Evolutionary conservation across 805 yeast species (phyloP), one percentile per base, ranked within the genome.

Genomic region (Brettanomyces sp.): DNA sequence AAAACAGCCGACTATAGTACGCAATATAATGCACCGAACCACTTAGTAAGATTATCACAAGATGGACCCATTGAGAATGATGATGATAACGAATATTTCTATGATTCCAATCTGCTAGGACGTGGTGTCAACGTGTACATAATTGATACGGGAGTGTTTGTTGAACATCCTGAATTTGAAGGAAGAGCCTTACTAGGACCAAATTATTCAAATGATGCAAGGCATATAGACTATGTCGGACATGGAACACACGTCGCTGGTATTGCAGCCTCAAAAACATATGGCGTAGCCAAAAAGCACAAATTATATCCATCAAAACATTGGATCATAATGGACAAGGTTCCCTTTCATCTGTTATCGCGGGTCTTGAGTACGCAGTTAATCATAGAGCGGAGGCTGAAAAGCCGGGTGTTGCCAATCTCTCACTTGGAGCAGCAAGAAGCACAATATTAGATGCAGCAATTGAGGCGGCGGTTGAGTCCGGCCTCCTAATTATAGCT

Each of bases 181-280:
- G 81, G 79, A 0, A 65, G 91, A 45, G 86, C 82, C 6, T 54
- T 51, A 5, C 58, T 63, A 47, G 90, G 90, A 0, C 72, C 68
- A 6, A 85, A 82, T 55, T 76, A 80, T 47, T 80, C 87, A 0
- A 68, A 66, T 1, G 82, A 77, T 52, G 77, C 79, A 1, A 57
- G 69, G 1, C 87, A 85, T 5, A 47, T 55, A 4, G 96, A 90
- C 59, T 65, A 65, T 8, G 81, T 82, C 54, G 96, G 96, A 0
- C 97, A 89, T 61, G 97, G 96, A 0, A 87, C 96, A 1, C 96
- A 89, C 63, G 95, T 90, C 42, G 95, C 96, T 0, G 96, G 96
- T 3, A 67, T 87, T 11, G 74, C 87, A 46, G 96, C 91, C 0
- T 85, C 96, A 2, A 70, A 66, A 45, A 77, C 80, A 2, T 89